These are phyloP conservation scores for Amanita molliuscula DNA, from an alignment of 768 basidiomycete species.

Conservation along the genomic window DNA sequence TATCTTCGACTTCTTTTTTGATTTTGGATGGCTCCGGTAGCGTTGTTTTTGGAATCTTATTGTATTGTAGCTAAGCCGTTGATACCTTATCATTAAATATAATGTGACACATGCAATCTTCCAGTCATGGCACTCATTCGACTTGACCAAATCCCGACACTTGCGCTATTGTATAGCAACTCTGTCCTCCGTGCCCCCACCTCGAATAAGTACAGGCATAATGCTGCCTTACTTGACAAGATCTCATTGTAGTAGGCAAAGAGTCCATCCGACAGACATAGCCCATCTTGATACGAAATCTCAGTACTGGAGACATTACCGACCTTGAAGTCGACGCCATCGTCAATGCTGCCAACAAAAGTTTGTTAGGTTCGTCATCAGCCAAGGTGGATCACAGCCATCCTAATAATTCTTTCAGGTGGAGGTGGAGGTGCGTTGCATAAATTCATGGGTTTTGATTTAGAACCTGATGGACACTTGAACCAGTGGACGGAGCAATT, in stretches of 20 bases:
- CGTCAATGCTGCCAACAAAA: slow-evolving; percentile 76
- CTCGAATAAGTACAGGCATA: slow-evolving; percentile 23
- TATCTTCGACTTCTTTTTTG: not conserved
- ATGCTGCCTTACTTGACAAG: slow-evolving; percentile 34
- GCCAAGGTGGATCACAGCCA: not conserved
- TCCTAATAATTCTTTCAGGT: slow-evolving; percentile 28
- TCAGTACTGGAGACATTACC: slow-evolving; percentile 75
- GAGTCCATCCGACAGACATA: slow-evolving; percentile 1
- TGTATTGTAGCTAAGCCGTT: not conserved
- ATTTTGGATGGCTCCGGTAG: not conserved
- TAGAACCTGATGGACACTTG: not conserved
- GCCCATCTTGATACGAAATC: slow-evolving; percentile 1
- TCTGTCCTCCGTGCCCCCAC: slow-evolving; percentile 25
- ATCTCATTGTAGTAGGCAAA: slow-evolving; percentile 59
- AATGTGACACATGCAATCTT: not conserved
- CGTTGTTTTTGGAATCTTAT: not conserved
- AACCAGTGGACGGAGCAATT: slow-evolving; percentile 58
- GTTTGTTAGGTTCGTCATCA: slow-evolving; percentile 46
- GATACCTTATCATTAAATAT: slow-evolving; percentile 5
- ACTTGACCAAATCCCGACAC: slow-evolving; percentile 43
- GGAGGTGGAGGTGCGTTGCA: slow-evolving; percentile 60
- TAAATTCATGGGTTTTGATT: not conserved
- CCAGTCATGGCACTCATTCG: slow-evolving; percentile 9
- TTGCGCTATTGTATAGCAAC: slow-evolving; percentile 41
- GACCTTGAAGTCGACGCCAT: slow-evolving; percentile 58